Conservation (phyloP, 2,329 filamentous ascomycete species). For the Venturia oleaginea region DNA sequence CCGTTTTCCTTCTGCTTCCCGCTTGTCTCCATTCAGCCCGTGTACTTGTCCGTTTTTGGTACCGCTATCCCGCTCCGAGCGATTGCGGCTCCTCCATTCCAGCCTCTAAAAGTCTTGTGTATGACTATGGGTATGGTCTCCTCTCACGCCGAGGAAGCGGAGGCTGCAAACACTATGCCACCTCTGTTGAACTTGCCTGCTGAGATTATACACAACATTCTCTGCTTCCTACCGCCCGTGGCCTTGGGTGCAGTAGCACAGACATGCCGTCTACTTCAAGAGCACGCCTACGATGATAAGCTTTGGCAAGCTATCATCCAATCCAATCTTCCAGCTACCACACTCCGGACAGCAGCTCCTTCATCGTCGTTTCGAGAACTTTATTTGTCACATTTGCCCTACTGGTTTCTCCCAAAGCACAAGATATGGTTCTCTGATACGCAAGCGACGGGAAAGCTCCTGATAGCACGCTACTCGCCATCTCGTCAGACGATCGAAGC, state of each 20-base stretch:
- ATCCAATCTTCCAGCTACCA: slow-evolving; percentile 47
- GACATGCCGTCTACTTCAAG: slow-evolving; percentile 52
- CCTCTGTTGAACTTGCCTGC: slow-evolving; percentile 46
- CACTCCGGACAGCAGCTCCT: slow-evolving; percentile 41
- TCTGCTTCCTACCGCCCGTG: slow-evolving; percentile 54
- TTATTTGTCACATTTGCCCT: slow-evolving; percentile 64
- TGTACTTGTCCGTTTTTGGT: background rate
- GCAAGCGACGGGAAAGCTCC: slow-evolving; percentile 62
- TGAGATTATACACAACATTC: slow-evolving; percentile 66
- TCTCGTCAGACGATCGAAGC: slow-evolving; percentile 68
- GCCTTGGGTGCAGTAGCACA: slow-evolving; percentile 53
- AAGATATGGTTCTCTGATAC: slow-evolving; percentile 82
- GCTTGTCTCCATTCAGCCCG: background rate
- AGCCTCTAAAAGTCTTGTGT: background rate
- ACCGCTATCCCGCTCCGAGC: background rate
- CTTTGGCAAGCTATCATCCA: slow-evolving; percentile 67
- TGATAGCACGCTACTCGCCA: slow-evolving; percentile 69
- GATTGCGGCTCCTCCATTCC: background rate
- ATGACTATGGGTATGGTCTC: background rate
- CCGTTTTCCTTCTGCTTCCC: background rate
- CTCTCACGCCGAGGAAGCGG: background rate
- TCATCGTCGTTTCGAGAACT: slow-evolving; percentile 59
- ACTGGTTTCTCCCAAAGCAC: slow-evolving; percentile 74
- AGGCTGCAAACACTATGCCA: background rate
- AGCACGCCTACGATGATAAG: slow-evolving; percentile 54